Percentiles rank a stretch among this genome's conserved stretches.
These are phyloP conservation scores for Penicillium nucicola DNA, from an alignment of 495 filamentous ascomycete species.

Conservation along the genomic window DNA sequence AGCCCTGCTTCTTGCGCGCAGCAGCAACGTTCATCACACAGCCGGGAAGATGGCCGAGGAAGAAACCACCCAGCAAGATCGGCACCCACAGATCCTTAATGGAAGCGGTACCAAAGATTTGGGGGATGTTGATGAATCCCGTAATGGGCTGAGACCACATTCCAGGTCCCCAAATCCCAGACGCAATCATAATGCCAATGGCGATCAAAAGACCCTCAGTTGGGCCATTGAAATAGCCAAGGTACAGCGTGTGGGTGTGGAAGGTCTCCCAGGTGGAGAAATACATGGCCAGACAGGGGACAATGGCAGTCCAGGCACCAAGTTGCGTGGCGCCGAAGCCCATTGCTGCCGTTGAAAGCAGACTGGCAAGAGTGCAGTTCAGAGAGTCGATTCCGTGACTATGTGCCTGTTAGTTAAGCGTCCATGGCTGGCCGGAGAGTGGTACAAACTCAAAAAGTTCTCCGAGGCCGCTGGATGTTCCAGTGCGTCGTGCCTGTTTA, in stretches of 20 bases:
- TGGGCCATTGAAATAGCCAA: conserved; percentile 95
- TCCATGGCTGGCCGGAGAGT: background rate
- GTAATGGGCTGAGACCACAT: conserved; percentile 79
- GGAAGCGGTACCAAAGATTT: conserved; percentile 61
- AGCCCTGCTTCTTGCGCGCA: conserved; percentile 66
- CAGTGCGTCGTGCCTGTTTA: conserved; percentile 92
- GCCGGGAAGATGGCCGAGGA: conserved; percentile 76
- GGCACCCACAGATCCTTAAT: conserved; percentile 86
- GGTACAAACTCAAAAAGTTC: conserved; percentile 84
- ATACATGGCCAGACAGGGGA: conserved; percentile 95
- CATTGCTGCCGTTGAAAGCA: conserved; percentile 88
- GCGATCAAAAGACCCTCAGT: conserved; percentile 94
- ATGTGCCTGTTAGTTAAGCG: conserved; percentile 29
- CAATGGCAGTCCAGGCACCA: conserved; percentile 86
- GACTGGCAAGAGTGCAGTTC: conserved; percentile 89
- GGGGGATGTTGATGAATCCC: conserved; percentile 56
- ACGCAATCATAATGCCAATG: conserved; percentile 77
- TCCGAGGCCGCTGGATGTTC: conserved; percentile 89
- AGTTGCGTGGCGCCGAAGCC: conserved; percentile 76
- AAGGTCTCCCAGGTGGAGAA: conserved; percentile 99
- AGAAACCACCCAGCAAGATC: conserved; percentile 66
- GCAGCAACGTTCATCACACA: conserved; percentile 77
- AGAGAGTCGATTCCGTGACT: conserved; percentile 95
- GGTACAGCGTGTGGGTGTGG: conserved; percentile 95
- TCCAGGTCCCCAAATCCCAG: conserved; percentile 80